phyloP scores from a whole-genome alignment of 192 early-diverging fungal species.

The Mycoemilia scoparia region DNA sequence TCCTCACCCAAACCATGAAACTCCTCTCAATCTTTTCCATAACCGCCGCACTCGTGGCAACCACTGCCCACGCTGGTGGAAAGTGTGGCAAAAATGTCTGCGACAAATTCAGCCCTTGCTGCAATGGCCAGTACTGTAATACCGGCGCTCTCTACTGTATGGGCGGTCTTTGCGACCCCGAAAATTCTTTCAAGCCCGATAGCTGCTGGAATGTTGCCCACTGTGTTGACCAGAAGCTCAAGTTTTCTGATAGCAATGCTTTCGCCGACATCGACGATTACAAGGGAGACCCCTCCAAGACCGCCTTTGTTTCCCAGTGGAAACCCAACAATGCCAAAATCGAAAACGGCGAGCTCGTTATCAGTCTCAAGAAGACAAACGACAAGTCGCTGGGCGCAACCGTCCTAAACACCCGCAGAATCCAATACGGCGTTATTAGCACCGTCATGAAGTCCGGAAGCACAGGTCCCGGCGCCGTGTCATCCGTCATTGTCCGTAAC shows the following conservation, averaged over 20 bases:
- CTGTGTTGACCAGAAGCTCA: slow-evolving; percentile 15
- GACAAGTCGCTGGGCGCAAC: slow-evolving; percentile 36
- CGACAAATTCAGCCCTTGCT: slow-evolving; percentile 23
- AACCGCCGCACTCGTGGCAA: slow-evolving; percentile 16
- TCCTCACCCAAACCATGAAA: too few relatives aligned
- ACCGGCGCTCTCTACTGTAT: slow-evolving; percentile 21
- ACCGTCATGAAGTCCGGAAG: slow-evolving; percentile 33
- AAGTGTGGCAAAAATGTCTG: slow-evolving; percentile 12
- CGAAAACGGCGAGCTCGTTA: slow-evolving; percentile 19
- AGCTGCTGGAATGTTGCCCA: slow-evolving; percentile 24
- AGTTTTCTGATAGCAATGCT: slow-evolving; percentile 12
- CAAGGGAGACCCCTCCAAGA: slow-evolving; percentile 27
- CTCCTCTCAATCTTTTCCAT: too few relatives aligned
- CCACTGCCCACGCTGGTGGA: slow-evolving; percentile 15
- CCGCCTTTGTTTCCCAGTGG: slow-evolving; percentile 32
- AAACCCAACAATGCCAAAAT: slow-evolving; percentile 30
- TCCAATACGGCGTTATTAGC: slow-evolving; percentile 39
- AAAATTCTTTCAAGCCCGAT: slow-evolving; percentile 8
- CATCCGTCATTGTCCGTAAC: slow-evolving; percentile 37
- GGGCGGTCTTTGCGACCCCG: slow-evolving; percentile 22
- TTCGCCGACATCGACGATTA: slow-evolving; percentile 23
- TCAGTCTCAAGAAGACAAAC: slow-evolving; percentile 21
- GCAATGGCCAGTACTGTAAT: slow-evolving; percentile 28
- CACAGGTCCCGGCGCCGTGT: slow-evolving; percentile 32
- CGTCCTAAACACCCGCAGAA: slow-evolving; percentile 31